Evolutionary conservation across 306 rosid species (phyloP).

Genomic region (Delonix regia): DNA sequence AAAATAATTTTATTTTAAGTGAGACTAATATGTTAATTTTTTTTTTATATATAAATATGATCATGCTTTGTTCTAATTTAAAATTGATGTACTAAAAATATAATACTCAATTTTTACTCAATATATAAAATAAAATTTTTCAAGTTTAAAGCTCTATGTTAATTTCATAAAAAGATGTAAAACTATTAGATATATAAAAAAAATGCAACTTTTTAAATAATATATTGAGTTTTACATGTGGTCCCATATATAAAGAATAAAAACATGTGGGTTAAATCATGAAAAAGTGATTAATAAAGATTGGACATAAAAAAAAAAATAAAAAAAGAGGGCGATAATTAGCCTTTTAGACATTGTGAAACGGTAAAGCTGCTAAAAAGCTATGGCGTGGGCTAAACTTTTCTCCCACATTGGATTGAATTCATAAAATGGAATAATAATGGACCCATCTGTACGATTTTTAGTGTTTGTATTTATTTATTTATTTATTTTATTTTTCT

Average conservation of each 20-base stretch:
- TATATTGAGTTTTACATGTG: background rate
- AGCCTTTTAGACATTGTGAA: background rate
- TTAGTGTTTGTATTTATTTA: background rate
- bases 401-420: background rate
- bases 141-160: no score
- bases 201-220: background rate
- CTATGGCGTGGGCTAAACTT: background rate
- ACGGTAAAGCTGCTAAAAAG: slow-evolving; percentile 11
- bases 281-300: background rate
- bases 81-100: no score
- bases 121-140: no score
- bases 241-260: background rate
- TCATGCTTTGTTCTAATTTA: no score
- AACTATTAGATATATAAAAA: background rate
- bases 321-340: background rate
- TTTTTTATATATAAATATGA: no score
- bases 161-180: background rate
- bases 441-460: slow-evolving; percentile 2
- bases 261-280: slow-evolving; percentile 16
- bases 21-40: no score
- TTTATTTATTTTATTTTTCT: background rate
- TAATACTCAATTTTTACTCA: no score
- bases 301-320: background rate
- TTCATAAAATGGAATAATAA: no score
- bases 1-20: no score